Conservation (phyloP, 345 rosid species). For the Aethionema arabicum region DNA sequence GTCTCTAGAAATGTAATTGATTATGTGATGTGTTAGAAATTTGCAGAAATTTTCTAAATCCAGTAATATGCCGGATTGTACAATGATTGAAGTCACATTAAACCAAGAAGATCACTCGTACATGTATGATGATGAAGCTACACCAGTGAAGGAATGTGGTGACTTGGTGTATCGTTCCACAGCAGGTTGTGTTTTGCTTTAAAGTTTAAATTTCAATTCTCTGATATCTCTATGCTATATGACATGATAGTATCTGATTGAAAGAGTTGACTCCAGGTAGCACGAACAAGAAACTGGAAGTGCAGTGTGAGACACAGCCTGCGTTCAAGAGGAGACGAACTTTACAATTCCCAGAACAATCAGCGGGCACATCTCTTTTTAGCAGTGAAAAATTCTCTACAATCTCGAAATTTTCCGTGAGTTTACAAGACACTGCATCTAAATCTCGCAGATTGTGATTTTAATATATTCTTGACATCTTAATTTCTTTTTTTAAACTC, state of each 20-base stretch:
- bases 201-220: not conserved
- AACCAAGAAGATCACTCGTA: slow-evolving; percentile 81
- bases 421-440: slow-evolving; percentile 22
- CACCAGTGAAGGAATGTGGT: slow-evolving; percentile 84
- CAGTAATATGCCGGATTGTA: slow-evolving; percentile 31
- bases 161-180: slow-evolving; percentile 58
- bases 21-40: not conserved
- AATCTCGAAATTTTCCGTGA: slow-evolving; percentile 68
- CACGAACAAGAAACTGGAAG: slow-evolving; percentile 51
- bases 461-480: not conserved
- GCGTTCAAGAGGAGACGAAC: slow-evolving; percentile 85
- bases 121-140: slow-evolving; percentile 77
- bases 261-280: slow-evolving; percentile 42
- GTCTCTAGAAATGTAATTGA: slow-evolving; percentile 9
- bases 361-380: slow-evolving; percentile 48
- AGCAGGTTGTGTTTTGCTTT: slow-evolving; percentile 40
- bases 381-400: slow-evolving; percentile 61
- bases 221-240: not conserved
- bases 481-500: not conserved
- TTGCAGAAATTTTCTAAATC: slow-evolving; percentile 8
- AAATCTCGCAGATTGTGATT: not conserved
- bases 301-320: slow-evolving; percentile 45
- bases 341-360: slow-evolving; percentile 71
- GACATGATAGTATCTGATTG: slow-evolving; percentile 23
- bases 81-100: slow-evolving; percentile 54